These are phyloP conservation scores for Hanseniaspora lachancei DNA, from an alignment of 805 yeast species.

Conservation along the genomic window DNA sequence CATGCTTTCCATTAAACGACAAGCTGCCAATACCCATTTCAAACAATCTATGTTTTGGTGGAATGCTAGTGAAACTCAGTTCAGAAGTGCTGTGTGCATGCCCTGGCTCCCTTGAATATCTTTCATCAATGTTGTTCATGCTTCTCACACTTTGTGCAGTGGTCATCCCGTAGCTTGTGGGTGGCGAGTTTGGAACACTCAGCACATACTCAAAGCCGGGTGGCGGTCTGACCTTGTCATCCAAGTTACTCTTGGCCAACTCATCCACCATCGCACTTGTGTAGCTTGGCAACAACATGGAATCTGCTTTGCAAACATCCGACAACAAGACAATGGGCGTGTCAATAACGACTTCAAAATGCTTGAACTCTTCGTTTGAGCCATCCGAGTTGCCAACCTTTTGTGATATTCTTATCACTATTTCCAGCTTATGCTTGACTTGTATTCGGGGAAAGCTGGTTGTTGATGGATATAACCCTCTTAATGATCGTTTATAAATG, in stretches of 20 bases:
- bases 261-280: slow-evolving; percentile 19
- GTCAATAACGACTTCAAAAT: slow-evolving; percentile 69
- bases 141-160: background rate
- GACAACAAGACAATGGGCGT: slow-evolving; percentile 54
- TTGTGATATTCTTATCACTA: slow-evolving; percentile 49
- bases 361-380: slow-evolving; percentile 39
- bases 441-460: slow-evolving; percentile 49
- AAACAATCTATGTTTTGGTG: background rate
- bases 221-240: slow-evolving; percentile 24
- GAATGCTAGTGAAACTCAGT: background rate
- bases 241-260: background rate
- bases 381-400: slow-evolving; percentile 37
- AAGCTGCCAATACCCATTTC: background rate
- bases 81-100: background rate
- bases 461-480: slow-evolving; percentile 45
- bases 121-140: background rate
- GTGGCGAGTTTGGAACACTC: slow-evolving; percentile 34
- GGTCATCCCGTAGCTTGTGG: slow-evolving; percentile 24
- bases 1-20: background rate
- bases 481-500: slow-evolving; percentile 20
- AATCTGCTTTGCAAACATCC: slow-evolving; percentile 29
- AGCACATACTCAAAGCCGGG: slow-evolving; percentile 60
- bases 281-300: slow-evolving; percentile 31
- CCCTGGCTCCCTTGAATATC: background rate
- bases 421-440: slow-evolving; percentile 55